Percentiles rank a stretch among this genome's conserved stretches.
Conservation (phyloP, 2,329 filamentous ascomycete genomes). For the Ophiostoma angusticollis region DNA sequence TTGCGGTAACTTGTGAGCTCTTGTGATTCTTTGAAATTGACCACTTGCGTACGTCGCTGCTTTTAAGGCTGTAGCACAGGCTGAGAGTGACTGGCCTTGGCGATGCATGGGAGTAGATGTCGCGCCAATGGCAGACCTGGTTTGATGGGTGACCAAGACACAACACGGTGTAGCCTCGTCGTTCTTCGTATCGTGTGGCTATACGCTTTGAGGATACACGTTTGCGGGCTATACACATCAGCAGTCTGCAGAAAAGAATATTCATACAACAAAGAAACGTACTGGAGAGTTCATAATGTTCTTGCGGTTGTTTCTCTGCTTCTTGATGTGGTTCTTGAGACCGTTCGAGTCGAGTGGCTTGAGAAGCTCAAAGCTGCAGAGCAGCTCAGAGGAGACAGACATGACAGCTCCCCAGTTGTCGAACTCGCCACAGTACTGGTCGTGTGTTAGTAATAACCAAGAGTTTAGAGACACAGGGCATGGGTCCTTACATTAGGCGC, state of each 20-base stretch:
- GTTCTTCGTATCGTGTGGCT: constrained; percentile 1
- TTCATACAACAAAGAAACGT: constrained; percentile 30
- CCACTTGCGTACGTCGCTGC: too few species aligned
- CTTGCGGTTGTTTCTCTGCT: constrained; percentile 85
- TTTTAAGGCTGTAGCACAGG: too few species aligned
- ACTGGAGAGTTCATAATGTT: constrained; percentile 94
- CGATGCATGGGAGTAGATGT: background rate
- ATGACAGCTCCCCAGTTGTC: constrained; percentile 99
- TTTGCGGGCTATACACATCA: constrained; percentile 32
- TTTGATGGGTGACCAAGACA: too few species aligned
- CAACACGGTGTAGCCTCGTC: background rate
- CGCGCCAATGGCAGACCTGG: too few species aligned
- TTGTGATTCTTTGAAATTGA: too few species aligned
- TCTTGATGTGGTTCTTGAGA: constrained; percentile 97
- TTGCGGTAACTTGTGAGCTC: too few species aligned
- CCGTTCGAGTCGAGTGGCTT: constrained; percentile 94
- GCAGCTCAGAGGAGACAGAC: constrained; percentile 85
- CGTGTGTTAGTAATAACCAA: background rate
- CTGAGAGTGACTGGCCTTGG: background rate
- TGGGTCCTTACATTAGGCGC: constrained; percentile 75
- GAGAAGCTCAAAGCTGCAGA: constrained; percentile 93
- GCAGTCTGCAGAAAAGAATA: constrained; percentile 1
- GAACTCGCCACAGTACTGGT: constrained; percentile 91
- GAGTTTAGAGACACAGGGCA: background rate
- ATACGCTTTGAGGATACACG: constrained; percentile 45